Evolutionary conservation across 768 basidiomycete species (phyloP).

Genomic region (Boletus tylopilopsis): DNA sequence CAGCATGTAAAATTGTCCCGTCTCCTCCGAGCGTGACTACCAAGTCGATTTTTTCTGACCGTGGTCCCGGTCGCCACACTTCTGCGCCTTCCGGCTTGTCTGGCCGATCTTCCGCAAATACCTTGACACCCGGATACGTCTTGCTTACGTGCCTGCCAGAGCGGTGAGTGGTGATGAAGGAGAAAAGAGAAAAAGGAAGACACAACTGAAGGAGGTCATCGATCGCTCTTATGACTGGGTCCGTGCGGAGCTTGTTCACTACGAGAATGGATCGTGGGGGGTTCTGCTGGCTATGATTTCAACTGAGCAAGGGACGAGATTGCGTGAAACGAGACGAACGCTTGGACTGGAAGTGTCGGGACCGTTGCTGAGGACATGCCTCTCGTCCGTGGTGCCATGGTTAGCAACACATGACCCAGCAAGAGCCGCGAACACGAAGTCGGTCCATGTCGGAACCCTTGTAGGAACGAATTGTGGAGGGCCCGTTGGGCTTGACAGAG

Average conservation of each 20-base stretch:
- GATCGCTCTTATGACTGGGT: conserved; percentile 72
- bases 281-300: conserved; percentile 22
- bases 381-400: conserved; percentile 10
- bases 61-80: conserved; percentile 55
- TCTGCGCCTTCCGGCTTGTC: conserved; percentile 64
- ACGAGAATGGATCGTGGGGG: conserved; percentile 66
- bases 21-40: conserved; percentile 93
- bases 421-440: conserved; percentile 3
- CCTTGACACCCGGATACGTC: conserved; percentile 56
- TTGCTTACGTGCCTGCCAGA: conserved; percentile 49
- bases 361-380: conserved; percentile 12
- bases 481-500: conserved; percentile 18
- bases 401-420: background rate
- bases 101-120: conserved; percentile 62
- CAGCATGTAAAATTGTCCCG: conserved; percentile 91
- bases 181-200: conserved; percentile 2
- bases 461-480: conserved; percentile 22
- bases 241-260: conserved; percentile 78
- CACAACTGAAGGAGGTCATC: conserved; percentile 69
- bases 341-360: conserved; percentile 7
- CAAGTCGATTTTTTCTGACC: conserved; percentile 69
- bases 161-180: background rate
- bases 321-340: conserved; percentile 17
- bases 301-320: conserved; percentile 22
- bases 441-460: conserved; percentile 2